phyloP scores from a whole-genome alignment of 1,284 basidiomycete species.

The Inonotus hispidus region DNA sequence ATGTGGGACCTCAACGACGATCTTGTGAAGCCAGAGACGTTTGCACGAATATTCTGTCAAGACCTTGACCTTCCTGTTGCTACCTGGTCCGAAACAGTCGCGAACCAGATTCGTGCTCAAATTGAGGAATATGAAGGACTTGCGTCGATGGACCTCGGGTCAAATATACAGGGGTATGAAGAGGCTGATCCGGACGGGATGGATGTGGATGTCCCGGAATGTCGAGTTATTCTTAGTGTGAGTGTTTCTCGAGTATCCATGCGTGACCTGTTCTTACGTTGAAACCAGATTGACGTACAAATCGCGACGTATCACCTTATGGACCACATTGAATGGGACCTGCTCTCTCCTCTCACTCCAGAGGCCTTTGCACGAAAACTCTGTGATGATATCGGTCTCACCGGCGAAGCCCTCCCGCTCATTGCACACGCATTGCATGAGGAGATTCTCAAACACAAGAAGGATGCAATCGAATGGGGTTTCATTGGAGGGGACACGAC shows the following conservation, averaged over 20 bases:
- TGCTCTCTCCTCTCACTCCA: constrained; percentile 88
- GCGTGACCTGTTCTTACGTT: constrained; percentile 15
- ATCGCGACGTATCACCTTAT: constrained; percentile 86
- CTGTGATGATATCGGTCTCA: constrained; percentile 82
- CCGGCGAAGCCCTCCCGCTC: constrained; percentile 83
- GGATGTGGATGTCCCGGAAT: constrained; percentile 70
- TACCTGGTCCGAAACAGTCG: constrained; percentile 72
- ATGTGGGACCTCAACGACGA: constrained; percentile 91
- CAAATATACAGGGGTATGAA: constrained; percentile 15
- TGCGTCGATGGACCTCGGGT: constrained; percentile 54
- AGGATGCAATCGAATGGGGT: constrained; percentile 90
- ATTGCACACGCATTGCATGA: constrained; percentile 93
- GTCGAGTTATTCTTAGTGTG: constrained; percentile 86
- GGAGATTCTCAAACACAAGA: constrained; percentile 91
- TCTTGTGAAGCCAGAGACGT: constrained; percentile 76
- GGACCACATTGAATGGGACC: constrained; percentile 98
- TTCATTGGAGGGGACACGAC: constrained; percentile 54
- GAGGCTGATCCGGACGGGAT: constrained; percentile 22
- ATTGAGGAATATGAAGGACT: constrained; percentile 84
- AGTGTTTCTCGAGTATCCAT: constrained; percentile 29
- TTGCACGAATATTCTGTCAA: constrained; percentile 81
- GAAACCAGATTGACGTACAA: constrained; percentile 89
- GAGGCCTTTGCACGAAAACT: constrained; percentile 80
- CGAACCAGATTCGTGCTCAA: constrained; percentile 85
- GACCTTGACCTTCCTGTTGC: constrained; percentile 76